Evolutionary conservation across 495 filamentous ascomycete species (phyloP).

Genomic region (Penicillium daleae): DNA sequence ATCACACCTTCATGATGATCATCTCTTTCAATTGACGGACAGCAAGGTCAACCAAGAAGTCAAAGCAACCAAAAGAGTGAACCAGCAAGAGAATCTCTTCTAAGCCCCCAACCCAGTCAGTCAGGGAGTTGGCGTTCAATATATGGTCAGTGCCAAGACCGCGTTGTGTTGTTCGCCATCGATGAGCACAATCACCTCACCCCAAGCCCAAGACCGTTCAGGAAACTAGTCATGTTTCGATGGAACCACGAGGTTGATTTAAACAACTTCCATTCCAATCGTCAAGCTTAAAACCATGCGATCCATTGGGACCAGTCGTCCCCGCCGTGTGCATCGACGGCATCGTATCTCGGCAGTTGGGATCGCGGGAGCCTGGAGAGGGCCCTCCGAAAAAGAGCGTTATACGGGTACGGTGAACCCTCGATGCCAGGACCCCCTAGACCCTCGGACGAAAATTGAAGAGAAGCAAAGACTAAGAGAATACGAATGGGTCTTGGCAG

Average conservation of each 20-base stretch:
- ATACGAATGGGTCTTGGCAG: constrained; percentile 30
- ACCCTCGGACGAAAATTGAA: neutral
- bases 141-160: constrained; percentile 41
- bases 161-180: constrained; percentile 39
- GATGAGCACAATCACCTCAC: constrained; percentile 45
- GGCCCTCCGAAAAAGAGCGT: neutral
- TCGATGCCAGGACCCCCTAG: neutral
- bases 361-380: constrained; percentile 4
- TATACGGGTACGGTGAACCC: constrained; percentile 2
- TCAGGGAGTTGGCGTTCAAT: constrained; percentile 17
- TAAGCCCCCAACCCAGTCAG: neutral
- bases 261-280: constrained; percentile 25
- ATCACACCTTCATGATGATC: neutral
- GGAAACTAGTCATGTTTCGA: constrained; percentile 9
- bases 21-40: neutral
- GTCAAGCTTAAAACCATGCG: constrained; percentile 27
- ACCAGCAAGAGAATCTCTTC: neutral
- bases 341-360: constrained; percentile 38
- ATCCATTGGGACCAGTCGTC: constrained; percentile 13
- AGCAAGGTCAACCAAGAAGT: neutral
- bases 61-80: no score
- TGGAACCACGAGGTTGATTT: constrained; percentile 21
- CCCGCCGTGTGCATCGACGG: constrained; percentile 28
- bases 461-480: constrained; percentile 9
- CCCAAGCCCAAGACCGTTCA: constrained; percentile 16